phyloP scores from a whole-genome alignment of 169 alveolate species.

The Babesia ovata region DNA sequence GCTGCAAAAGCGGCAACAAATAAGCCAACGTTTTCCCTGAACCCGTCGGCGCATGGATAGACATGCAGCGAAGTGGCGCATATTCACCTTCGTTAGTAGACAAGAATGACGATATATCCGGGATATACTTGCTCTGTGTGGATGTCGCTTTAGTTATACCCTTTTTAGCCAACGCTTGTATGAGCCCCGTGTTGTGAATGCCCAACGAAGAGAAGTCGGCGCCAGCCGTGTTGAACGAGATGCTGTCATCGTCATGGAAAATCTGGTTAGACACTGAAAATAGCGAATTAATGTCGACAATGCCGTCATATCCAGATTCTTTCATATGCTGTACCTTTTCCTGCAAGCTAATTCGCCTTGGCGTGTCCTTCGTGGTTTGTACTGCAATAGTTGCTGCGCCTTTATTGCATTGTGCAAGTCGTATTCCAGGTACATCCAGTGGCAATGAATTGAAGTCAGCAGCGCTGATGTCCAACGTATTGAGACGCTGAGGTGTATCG shows the following conservation, averaged over 20 bases:
- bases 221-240: not conserved
- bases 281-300: conserved; percentile 58
- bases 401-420: not conserved
- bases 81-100: not conserved
- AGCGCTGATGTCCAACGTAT: conserved; percentile 2
- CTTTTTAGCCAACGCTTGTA: conserved; percentile 14
- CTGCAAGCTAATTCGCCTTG: not conserved
- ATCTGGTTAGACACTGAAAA: conserved; percentile 16
- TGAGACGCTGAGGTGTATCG: not conserved
- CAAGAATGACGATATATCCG: conserved; percentile 27
- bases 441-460: conserved; percentile 6
- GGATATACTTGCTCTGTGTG: conserved; percentile 47
- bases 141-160: conserved; percentile 44
- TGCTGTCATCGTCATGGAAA: not conserved
- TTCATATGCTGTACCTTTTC: conserved; percentile 28
- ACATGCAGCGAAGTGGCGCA: conserved; percentile 17
- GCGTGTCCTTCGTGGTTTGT: not conserved
- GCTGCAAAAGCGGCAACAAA: conserved; percentile 47
- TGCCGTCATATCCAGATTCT: conserved; percentile 39
- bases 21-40: conserved; percentile 63
- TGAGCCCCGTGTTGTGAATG: conserved; percentile 21
- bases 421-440: conserved; percentile 22
- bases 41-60: conserved; percentile 58
- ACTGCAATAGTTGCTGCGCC: too few relatives aligned
- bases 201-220: conserved; percentile 44